A percentile compares a stretch with the other conserved stretches of the same genome.
Conservation (phyloP, 495 filamentous ascomycete genomes). For the Penicillium robsamsonii region DNA sequence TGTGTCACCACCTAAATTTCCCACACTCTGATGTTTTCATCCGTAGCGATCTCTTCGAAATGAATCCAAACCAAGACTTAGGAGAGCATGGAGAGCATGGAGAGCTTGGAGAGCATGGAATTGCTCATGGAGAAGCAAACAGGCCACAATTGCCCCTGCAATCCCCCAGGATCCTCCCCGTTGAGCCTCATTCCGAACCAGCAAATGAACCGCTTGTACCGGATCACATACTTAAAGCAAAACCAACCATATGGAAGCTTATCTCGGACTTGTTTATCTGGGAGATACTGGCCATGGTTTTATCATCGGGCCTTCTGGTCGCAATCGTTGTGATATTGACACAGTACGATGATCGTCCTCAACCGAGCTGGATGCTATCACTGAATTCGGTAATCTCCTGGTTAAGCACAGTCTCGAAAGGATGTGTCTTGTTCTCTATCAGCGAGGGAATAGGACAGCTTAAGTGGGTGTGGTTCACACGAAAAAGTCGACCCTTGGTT, state of each 20-base stretch:
- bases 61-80: too few species aligned
- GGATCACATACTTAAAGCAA: too few species aligned
- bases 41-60: too few species aligned
- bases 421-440: constrained; percentile 10
- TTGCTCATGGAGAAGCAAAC: too few species aligned
- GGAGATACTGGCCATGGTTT: not conserved
- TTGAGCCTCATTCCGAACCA: too few species aligned
- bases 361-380: constrained; percentile 17
- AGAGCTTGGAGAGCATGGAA: too few species aligned
- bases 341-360: not conserved
- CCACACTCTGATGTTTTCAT: too few species aligned
- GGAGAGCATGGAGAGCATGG: too few species aligned
- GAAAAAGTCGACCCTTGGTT: constrained; percentile 8
- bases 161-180: too few species aligned
- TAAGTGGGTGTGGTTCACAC: constrained; percentile 25
- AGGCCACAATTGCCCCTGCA: too few species aligned
- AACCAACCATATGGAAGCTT: not conserved
- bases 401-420: constrained; percentile 15
- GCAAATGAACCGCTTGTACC: too few species aligned
- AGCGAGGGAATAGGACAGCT: constrained; percentile 17
- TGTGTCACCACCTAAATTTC: too few species aligned
- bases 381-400: constrained; percentile 21
- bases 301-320: not conserved
- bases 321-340: not conserved
- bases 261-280: not conserved